Conservation (phyloP, 768 basidiomycete genomes). For the Mycena galericulata region DNA sequence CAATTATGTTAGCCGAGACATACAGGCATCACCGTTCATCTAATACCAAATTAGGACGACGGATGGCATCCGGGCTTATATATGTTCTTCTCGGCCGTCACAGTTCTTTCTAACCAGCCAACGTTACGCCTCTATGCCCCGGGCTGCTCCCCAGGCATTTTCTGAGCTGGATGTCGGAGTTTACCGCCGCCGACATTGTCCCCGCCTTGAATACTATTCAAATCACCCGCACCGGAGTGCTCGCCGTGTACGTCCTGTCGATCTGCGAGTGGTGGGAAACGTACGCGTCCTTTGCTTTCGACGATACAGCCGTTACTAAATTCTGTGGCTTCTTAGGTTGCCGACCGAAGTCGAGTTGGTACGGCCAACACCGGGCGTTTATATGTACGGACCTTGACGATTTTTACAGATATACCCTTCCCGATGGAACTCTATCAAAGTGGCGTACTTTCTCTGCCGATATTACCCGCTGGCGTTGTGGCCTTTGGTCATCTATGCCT, state of each 20-base stretch:
- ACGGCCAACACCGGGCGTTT: conserved; percentile 22
- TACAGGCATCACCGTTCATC: too few species aligned
- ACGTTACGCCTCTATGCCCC: conserved; percentile 8
- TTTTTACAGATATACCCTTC: conserved; percentile 48
- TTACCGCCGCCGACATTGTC: background rate
- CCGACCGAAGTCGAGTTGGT: conserved; percentile 50
- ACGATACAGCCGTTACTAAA: background rate
- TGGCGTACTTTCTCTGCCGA: conserved; percentile 54
- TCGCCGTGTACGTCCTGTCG: conserved; percentile 44
- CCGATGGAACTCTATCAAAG: conserved; percentile 54
- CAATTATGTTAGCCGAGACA: too few species aligned
- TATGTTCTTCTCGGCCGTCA: too few species aligned
- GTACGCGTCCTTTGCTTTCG: conserved; percentile 40
- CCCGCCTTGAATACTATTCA: conserved; percentile 27
- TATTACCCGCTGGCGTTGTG: conserved; percentile 55
- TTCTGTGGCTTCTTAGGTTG: conserved; percentile 35
- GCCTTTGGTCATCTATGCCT: conserved; percentile 53
- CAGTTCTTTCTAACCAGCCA: too few species aligned
- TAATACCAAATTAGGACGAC: too few species aligned
- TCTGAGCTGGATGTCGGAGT: conserved; percentile 9
- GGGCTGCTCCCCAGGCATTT: background rate
- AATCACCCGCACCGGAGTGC: conserved; percentile 47
- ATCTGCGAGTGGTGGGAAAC: conserved; percentile 52
- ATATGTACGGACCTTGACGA: background rate
- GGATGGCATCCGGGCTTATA: too few species aligned